Base-by-base conservation (phyloP, 371 early-diverging fungal genomes). In the Smittium mucronatum region DNA sequence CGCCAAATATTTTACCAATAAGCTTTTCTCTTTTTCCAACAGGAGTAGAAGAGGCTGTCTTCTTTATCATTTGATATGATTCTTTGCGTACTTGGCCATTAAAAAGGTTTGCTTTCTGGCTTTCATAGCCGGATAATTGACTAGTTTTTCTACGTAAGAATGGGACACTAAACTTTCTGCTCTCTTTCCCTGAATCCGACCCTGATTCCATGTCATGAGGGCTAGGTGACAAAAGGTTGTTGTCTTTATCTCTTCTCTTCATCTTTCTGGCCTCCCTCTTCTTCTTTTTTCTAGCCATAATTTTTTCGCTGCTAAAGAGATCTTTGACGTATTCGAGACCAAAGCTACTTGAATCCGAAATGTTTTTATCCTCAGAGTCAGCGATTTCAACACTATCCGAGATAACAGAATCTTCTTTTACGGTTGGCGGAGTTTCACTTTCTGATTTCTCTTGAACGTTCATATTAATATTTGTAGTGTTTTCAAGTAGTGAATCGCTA, bases 1-100 rank as follows among this genome's bases (percentile, higher is more conserved):
- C 63, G 8, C 69, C 69, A 30, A 68, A 68, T n/a, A 68, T 32
- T 33, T 68, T 68, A 36, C 63, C 69, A n/a, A 68, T n/a, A 5
- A 65, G n/a, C 65, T 33, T n/a, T 65, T 65, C 65, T n/a, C 65
- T 32, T 65, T n/a, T 65, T 65, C 36, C 34, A 33, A 65, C n/a
- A 31, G n/a, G 47, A 31, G 65, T 34, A 32, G 34, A 34, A 26
- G 5, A 2, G 5, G 26, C 15, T n/a, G 2, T n/a, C 5, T n/a
- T 8, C 34, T 15, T 65, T 2, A 31, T 33, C 21, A 65, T 33
- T 36, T 32, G 15, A 2, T 34, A 2, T 2, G 32, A 31, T 11
- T n/a, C 31, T 2, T 8, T 34, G 5, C 34, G 21, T 1, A 5
- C 34, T 36, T 34, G 36, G n/a, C n/a, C n/a, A n/a, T n/a, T n/a